Evolutionary conservation across 768 basidiomycete genomes (phyloP).

Genomic region (Serendipita vermifera): DNA sequence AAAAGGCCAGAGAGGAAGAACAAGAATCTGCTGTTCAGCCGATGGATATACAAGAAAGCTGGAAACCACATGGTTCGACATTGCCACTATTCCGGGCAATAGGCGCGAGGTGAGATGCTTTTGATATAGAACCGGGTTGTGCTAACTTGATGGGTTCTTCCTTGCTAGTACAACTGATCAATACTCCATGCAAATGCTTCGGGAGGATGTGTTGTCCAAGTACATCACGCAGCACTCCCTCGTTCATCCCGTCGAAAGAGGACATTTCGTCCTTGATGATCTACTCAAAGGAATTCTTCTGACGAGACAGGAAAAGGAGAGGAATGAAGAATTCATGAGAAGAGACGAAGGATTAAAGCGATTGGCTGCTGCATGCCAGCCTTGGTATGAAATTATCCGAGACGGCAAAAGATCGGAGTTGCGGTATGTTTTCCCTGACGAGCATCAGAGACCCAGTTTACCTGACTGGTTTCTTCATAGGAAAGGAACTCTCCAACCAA

Average conservation of each 20-base stretch:
- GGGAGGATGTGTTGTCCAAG: conserved; percentile 35
- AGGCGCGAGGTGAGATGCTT: conserved; percentile 42
- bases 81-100: conserved; percentile 49
- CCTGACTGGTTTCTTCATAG: too few relatives aligned
- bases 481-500: conserved; percentile 62
- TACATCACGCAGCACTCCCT: conserved; percentile 53
- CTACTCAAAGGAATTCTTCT: conserved; percentile 14
- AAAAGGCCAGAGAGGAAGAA: conserved; percentile 39
- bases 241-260: conserved; percentile 50
- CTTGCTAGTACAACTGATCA: conserved; percentile 34
- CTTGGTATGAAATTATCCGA: conserved; percentile 51
- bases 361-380: conserved; percentile 56
- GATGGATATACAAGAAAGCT: conserved; percentile 50
- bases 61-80: conserved; percentile 56
- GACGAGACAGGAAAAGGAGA: conserved; percentile 17
- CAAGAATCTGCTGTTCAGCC: conserved; percentile 31
- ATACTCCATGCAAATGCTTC: conserved; percentile 47
- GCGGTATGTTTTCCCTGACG: conserved; percentile 36
- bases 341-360: conserved; percentile 48
- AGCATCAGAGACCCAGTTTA: too few relatives aligned
- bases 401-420: conserved; percentile 43
- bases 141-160: conserved; percentile 1
- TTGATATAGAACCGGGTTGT: neutral
- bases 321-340: conserved; percentile 15
- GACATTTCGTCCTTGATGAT: conserved; percentile 56